Evolutionary conservation across 2,329 filamentous ascomycete genomes (phyloP).

Genomic region (Diplodia seriata): DNA sequence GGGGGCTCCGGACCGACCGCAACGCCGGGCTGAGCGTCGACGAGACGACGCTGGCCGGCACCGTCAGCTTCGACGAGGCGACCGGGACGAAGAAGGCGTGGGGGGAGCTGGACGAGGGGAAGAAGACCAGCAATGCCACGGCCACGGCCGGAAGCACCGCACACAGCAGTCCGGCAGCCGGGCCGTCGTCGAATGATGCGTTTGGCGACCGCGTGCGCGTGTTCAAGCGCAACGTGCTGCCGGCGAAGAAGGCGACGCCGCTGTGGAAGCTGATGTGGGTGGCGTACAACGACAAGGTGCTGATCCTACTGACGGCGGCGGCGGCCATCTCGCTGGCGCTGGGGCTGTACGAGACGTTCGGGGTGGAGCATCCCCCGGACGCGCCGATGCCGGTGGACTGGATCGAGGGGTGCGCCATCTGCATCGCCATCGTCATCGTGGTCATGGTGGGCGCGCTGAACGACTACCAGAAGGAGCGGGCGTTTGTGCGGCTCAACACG

Average conservation of each 20-base stretch:
- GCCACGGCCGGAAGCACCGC: conserved; percentile 35
- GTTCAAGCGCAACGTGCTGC: conserved; percentile 73
- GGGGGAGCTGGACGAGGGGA: not conserved
- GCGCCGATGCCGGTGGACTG: conserved; percentile 43
- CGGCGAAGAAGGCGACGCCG: conserved; percentile 72
- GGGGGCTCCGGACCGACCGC: conserved; percentile 71
- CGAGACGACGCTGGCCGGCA: conserved; percentile 68
- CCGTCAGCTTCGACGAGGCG: conserved; percentile 72
- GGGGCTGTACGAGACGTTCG: conserved; percentile 70
- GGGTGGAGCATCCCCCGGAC: conserved; percentile 35
- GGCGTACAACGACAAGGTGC: conserved; percentile 81
- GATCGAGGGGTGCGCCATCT: conserved; percentile 49
- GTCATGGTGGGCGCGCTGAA: conserved; percentile 48
- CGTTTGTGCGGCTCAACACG: conserved; percentile 45
- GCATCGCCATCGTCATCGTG: conserved; percentile 47
- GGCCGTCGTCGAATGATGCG: conserved; percentile 28
- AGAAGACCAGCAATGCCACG: conserved; percentile 34
- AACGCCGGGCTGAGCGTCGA: conserved; percentile 72
- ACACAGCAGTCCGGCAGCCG: conserved; percentile 3
- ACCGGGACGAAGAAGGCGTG: conserved; percentile 39
- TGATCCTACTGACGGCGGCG: conserved; percentile 73
- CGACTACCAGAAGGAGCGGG: conserved; percentile 48
- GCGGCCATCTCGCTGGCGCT: conserved; percentile 77
- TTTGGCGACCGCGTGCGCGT: conserved; percentile 72
- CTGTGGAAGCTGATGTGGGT: conserved; percentile 78